phyloP scores from a whole-genome alignment of 2,329 filamentous ascomycete species.

The Fusarium oxysporum region DNA sequence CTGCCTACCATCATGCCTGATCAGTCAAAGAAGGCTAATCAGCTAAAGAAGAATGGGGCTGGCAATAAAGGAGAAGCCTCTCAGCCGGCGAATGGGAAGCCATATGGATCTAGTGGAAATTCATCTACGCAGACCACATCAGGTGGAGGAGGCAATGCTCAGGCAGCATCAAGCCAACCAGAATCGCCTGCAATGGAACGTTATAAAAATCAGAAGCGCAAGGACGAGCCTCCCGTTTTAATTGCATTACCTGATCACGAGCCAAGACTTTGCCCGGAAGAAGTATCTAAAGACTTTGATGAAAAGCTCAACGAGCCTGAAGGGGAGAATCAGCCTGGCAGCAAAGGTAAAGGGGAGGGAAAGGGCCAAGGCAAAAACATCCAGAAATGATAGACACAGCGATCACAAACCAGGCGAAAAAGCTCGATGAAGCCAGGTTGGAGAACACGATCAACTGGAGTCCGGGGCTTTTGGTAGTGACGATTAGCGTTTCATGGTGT shows the following conservation, averaged over 20 bases:
- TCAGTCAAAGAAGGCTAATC: not conserved
- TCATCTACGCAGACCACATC: not conserved
- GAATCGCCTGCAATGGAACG: too few species aligned
- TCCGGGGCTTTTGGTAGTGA: not conserved
- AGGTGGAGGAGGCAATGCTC: not conserved
- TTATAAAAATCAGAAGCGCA: too few species aligned
- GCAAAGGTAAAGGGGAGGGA: too few species aligned
- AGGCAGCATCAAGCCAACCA: not conserved
- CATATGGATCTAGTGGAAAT: not conserved
- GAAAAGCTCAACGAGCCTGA: too few species aligned
- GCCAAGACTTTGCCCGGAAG: too few species aligned
- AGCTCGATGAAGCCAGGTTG: not conserved
- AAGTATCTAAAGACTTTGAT: too few species aligned
- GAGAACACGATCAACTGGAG: not conserved
- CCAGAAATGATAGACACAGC: not conserved
- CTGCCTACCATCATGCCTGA: not conserved
- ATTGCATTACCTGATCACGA: too few species aligned
- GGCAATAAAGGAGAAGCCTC: not conserved
- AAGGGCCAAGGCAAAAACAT: too few species aligned
- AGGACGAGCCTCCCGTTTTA: too few species aligned
- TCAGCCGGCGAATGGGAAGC: not conserved
- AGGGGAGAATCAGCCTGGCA: not conserved
- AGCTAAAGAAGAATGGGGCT: not conserved
- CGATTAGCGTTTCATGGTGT: conserved; percentile 1
- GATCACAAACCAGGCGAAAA: not conserved